Conservation (phyloP, 192 early-diverging fungal species). For the Glomus cerebriforme region DNA sequence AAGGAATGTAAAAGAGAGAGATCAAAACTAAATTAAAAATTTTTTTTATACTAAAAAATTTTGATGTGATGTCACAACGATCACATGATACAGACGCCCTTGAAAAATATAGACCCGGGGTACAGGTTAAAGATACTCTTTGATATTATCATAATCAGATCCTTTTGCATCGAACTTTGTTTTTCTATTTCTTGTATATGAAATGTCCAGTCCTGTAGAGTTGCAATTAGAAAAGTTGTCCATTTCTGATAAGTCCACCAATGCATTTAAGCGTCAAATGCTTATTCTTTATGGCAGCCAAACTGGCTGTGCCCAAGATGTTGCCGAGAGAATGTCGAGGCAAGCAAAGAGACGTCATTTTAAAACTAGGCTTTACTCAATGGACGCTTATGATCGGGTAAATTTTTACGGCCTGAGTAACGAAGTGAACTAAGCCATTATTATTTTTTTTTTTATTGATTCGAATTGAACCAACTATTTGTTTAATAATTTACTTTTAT, state of each 20-base stretch:
- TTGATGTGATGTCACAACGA: too few relatives aligned
- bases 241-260: not conserved
- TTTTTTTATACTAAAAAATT: not conserved
- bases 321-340: constrained; percentile 78
- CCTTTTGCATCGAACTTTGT: too few relatives aligned
- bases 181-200: too few relatives aligned
- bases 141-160: too few relatives aligned
- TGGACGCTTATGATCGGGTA: constrained; percentile 79
- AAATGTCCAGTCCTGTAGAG: not conserved
- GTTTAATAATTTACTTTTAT: not conserved
- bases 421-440: constrained; percentile 16
- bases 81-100: too few relatives aligned
- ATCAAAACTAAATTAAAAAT: not conserved
- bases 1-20: not conserved
- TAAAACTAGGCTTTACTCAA: constrained; percentile 56
- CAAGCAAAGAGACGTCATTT: constrained; percentile 82
- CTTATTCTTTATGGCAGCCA: constrained; percentile 90
- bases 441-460: not conserved
- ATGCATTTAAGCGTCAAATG: constrained; percentile 39
- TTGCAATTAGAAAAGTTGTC: not conserved
- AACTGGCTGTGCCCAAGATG: constrained; percentile 92
- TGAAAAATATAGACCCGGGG: too few relatives aligned
- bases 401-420: not conserved
- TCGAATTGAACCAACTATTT: not conserved
- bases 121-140: too few relatives aligned